Base-by-base conservation (phyloP, 23 red algal genomes). In the Gracilaria vermiculophylla region DNA sequence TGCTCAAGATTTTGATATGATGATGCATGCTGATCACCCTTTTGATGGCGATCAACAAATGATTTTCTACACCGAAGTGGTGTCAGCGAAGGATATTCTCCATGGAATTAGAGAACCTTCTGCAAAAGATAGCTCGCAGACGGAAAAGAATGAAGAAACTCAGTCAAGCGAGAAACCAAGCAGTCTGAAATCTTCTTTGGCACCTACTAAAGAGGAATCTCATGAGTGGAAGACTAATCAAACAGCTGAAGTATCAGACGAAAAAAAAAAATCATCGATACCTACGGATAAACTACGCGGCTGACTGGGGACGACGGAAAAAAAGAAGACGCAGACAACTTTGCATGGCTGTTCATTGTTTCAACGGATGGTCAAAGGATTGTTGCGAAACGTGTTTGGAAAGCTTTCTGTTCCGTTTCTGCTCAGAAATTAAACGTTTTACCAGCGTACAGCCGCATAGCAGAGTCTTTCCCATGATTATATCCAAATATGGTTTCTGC, bases 371-470 rank as follows among this genome's bases (percentile, higher is more conserved):
- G 69, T 28, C 35, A 44, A 16, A 80, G 66, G 54, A 73, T 57
- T 44, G 80, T 50, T 3, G 37, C 71, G 23, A 93, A 93, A 39
- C 90, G 90, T 48, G 51, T 93, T 15, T 69, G 62, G 53, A 78
- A 73, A 67, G 51, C 81, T 28, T 70, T 93, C 31, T 76, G 49
- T 5, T 78, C 72, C 27, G 80, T 90, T 17, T 90, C 95, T n/a
- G 66, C 88, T 6, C 80, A 72, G 43, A 97, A 91, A 25, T 62
- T 94, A 11, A 87, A 94, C 49, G 52, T 94, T 51, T 36, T 97
- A 15, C 95, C 95, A n/a, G 77, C 81, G 27, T 82, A 83, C 34
- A 85, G 74, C 34, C 85, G 95, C 23, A 42, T 97, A 21, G 89
- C 83, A 12, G 95, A 90, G 23, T 50, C 41, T 37, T 47, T 97